Conservation (phyloP, 805 yeast species). For the Barnettozyma californica region DNA sequence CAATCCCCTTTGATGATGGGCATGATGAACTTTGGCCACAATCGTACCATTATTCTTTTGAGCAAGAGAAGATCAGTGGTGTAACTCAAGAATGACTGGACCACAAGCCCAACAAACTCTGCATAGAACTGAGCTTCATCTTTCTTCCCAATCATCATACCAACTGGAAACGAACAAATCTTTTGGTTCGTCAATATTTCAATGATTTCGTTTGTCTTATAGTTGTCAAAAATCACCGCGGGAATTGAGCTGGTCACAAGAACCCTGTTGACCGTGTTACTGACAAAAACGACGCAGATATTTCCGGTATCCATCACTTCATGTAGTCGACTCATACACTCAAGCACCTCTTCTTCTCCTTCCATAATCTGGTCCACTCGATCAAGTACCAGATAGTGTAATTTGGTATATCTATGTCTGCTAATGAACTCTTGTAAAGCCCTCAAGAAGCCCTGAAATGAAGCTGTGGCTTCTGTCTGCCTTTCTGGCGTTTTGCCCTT, state of each 20-base stretch:
- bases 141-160: background rate
- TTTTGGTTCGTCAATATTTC: constrained; percentile 4
- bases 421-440: constrained; percentile 13
- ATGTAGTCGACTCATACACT: constrained; percentile 17
- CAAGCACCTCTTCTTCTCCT: constrained; percentile 13
- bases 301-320: constrained; percentile 16
- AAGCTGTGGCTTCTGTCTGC: constrained; percentile 12
- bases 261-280: constrained; percentile 13
- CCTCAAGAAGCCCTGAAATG: constrained; percentile 21
- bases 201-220: constrained; percentile 13
- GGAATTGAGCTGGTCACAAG: constrained; percentile 19
- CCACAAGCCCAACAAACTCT: constrained; percentile 20
- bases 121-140: constrained; percentile 16
- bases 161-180: constrained; percentile 13
- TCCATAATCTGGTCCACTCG: constrained; percentile 24
- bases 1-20: constrained; percentile 14
- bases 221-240: constrained; percentile 15
- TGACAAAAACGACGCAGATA: constrained; percentile 19
- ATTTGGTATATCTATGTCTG: constrained; percentile 4
- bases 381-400: constrained; percentile 24
- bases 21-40: constrained; percentile 22
- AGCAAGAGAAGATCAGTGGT: constrained; percentile 18
- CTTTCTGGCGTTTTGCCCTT: constrained; percentile 2
- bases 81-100: constrained; percentile 22
- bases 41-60: constrained; percentile 13